A percentile compares a stretch with the other conserved stretches of the same genome.
Evolutionary conservation across 495 filamentous ascomycete species (phyloP).

Genomic region (Annulohypoxylon bovei): DNA sequence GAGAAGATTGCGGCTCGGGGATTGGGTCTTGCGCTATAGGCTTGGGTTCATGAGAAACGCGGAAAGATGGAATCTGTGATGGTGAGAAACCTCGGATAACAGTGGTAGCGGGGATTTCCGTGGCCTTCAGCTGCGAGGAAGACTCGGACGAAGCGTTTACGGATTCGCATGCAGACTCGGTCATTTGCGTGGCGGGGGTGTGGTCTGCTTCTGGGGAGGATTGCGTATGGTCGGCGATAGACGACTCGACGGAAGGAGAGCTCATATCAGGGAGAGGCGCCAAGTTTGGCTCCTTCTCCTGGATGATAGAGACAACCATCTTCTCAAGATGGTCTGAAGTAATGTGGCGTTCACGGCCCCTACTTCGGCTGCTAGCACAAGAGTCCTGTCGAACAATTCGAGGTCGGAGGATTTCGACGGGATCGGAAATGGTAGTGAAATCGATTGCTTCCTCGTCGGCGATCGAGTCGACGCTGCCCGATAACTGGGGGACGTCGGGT

Average conservation of each 20-base stretch:
- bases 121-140: slow-evolving; percentile 27
- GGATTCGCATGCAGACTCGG: slow-evolving; percentile 55
- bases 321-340: slow-evolving; percentile 87
- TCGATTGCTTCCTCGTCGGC: slow-evolving; percentile 81
- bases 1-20: slow-evolving; percentile 56
- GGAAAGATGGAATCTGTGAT: slow-evolving; percentile 73
- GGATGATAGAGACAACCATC: slow-evolving; percentile 85
- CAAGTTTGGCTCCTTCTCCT: slow-evolving; percentile 75
- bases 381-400: slow-evolving; percentile 66
- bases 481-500: slow-evolving; percentile 81
- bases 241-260: slow-evolving; percentile 39
- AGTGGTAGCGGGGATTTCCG: slow-evolving; percentile 64
- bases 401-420: slow-evolving; percentile 67
- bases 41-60: slow-evolving; percentile 44
- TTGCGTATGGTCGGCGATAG: slow-evolving; percentile 35
- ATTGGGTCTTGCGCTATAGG: slow-evolving; percentile 46
- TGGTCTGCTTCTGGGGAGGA: slow-evolving; percentile 43
- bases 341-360: slow-evolving; percentile 87
- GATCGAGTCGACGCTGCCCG: slow-evolving; percentile 88
- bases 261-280: slow-evolving; percentile 66
- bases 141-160: slow-evolving; percentile 41
- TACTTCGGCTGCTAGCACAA: slow-evolving; percentile 66
- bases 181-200: slow-evolving; percentile 68
- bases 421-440: slow-evolving; percentile 65
- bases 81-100: slow-evolving; percentile 90